A percentile compares a stretch with the other conserved stretches of the same genome.
Conservation (phyloP, 345 rosid genomes). For the Angophora floribunda region DNA sequence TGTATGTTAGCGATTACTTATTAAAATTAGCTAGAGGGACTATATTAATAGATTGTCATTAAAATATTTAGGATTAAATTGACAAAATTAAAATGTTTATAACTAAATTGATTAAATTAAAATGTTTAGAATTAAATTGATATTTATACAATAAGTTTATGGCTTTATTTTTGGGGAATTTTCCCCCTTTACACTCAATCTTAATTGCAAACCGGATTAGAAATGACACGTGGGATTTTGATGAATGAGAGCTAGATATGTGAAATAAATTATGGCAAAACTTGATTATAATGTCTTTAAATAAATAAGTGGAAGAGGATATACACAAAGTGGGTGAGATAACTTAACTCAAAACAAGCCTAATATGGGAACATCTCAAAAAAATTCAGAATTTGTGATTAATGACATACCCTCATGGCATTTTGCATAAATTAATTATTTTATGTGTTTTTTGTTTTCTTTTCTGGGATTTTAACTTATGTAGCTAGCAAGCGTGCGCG, state of each 20-base stretch:
- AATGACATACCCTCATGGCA: neutral
- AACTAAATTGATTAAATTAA: neutral
- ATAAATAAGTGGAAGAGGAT: neutral
- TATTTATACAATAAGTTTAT: neutral
- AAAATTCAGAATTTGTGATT: neutral
- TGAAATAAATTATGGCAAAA: neutral
- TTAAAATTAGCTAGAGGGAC: neutral
- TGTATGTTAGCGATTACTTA: neutral
- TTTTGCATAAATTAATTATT: neutral
- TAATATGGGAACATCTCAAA: neutral
- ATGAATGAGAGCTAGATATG: neutral
- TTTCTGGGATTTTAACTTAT: neutral
- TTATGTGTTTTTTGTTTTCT: neutral
- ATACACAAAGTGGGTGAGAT: no score
- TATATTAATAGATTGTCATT: fast-evolving
- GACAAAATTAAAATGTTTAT: no score
- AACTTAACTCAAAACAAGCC: neutral
- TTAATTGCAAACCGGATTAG: neutral
- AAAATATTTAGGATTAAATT: no score
- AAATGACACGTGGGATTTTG: neutral
- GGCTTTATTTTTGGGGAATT: neutral
- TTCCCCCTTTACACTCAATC: neutral
- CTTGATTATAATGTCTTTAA: neutral
- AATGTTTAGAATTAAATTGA: neutral
- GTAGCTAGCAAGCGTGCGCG: neutral